Conservation (phyloP, 441 rosid genomes). For the Manihot esculenta region DNA sequence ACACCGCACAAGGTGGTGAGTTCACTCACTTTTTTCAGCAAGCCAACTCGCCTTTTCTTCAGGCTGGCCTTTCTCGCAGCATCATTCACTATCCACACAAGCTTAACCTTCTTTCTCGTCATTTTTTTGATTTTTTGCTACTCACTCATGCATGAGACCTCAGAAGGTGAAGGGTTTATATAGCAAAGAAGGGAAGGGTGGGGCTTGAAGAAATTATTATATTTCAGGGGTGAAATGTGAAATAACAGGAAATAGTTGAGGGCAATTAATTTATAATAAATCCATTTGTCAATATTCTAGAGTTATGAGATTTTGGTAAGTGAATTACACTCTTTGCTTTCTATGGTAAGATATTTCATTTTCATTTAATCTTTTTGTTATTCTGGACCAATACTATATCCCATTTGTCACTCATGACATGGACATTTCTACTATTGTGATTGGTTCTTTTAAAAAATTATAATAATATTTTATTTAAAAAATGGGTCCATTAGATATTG, state of each 20-base stretch:
- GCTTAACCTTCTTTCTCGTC: slow-evolving; percentile 45
- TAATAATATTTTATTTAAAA: too few relatives aligned
- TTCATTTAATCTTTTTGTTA: background rate
- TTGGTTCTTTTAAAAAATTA: too few relatives aligned
- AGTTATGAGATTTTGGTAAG: background rate
- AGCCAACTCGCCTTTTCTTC: slow-evolving; percentile 36
- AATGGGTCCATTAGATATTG: too few relatives aligned
- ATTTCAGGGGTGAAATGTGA: too few relatives aligned
- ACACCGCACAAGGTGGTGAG: slow-evolving; percentile 40
- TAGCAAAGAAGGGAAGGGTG: background rate
- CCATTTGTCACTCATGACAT: too few relatives aligned
- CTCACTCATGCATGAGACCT: slow-evolving; percentile 3
- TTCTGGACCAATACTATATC: background rate
- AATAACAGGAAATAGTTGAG: background rate
- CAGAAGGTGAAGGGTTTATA: background rate
- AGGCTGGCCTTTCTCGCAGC: slow-evolving; percentile 33
- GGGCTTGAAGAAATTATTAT: background rate
- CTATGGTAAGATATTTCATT: background rate
- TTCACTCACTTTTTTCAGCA: slow-evolving; percentile 40
- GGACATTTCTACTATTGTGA: too few relatives aligned
- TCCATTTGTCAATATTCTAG: slow-evolving; percentile 4
- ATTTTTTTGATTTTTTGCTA: slow-evolving; percentile 19
- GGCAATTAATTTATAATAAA: slow-evolving; percentile 4
- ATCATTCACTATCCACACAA: slow-evolving; percentile 35
- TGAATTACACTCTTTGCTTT: slow-evolving; percentile 16